phyloP scores from a whole-genome alignment of 306 rosid genomes.

The Ammopiptanthus mongolicus region DNA sequence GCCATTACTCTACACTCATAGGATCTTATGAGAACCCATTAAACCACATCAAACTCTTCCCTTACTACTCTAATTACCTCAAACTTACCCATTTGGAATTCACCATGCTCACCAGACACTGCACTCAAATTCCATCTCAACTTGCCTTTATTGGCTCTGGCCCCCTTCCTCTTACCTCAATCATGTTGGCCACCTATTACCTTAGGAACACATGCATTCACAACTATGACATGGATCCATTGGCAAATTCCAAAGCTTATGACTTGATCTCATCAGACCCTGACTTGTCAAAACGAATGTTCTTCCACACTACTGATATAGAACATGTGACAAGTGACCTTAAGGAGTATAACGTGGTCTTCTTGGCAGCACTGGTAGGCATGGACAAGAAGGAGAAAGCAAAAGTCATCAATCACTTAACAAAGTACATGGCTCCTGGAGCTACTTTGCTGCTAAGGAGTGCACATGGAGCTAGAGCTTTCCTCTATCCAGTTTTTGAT shows the following conservation, averaged over 20 bases:
- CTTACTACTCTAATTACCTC: slow-evolving; percentile 67
- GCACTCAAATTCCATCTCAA: slow-evolving; percentile 17
- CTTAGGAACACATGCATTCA: slow-evolving; percentile 38
- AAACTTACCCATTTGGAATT: slow-evolving; percentile 61
- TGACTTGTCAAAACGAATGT: slow-evolving; percentile 55
- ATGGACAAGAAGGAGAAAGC: slow-evolving; percentile 53
- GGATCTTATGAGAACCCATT: slow-evolving; percentile 42
- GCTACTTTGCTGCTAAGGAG: slow-evolving; percentile 67
- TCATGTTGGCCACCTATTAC: slow-evolving; percentile 56
- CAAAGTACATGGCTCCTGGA: slow-evolving; percentile 54
- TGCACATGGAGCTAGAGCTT: slow-evolving; percentile 68
- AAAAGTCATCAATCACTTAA: slow-evolving; percentile 48
- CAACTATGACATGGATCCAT: slow-evolving; percentile 60
- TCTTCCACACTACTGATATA: slow-evolving; percentile 57
- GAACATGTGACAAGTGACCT: slow-evolving; percentile 42
- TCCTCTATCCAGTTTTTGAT: slow-evolving; percentile 69
- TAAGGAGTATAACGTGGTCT: slow-evolving; percentile 53
- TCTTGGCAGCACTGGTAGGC: slow-evolving; percentile 71
- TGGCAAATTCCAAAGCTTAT: slow-evolving; percentile 59
- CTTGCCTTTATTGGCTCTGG: slow-evolving; percentile 76
- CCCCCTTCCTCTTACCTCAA: slow-evolving; percentile 70
- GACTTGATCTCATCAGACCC: slow-evolving; percentile 38
- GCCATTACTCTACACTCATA: slow-evolving; percentile 47
- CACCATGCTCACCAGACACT: slow-evolving; percentile 44
- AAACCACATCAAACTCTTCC: slow-evolving; percentile 46